Evolutionary conservation across 768 basidiomycete genomes (phyloP).

Genomic region (Phlebiopsis gigantea): DNA sequence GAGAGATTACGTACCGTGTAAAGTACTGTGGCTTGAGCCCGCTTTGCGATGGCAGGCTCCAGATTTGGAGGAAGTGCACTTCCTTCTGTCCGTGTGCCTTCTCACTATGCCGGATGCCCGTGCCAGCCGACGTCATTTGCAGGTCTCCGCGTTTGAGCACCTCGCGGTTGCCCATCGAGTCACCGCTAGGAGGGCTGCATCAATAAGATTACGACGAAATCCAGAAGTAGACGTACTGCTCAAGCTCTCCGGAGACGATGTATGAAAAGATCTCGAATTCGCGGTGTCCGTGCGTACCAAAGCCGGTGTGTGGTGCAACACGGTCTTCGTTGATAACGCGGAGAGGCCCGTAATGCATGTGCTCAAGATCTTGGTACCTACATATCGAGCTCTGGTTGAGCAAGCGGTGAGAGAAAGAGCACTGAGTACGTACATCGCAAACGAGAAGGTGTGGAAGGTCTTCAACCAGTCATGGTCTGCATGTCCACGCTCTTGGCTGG

Average conservation of each 20-base stretch:
- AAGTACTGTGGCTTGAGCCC: slow-evolving; percentile 74
- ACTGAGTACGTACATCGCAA: slow-evolving; percentile 55
- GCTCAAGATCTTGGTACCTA: slow-evolving; percentile 57
- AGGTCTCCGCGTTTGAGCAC: slow-evolving; percentile 84
- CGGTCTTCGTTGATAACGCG: slow-evolving; percentile 93
- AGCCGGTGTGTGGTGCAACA: slow-evolving; percentile 71
- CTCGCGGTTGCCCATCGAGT: slow-evolving; percentile 90
- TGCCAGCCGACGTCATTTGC: slow-evolving; percentile 90
- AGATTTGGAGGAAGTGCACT: slow-evolving; percentile 67
- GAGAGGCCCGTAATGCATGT: slow-evolving; percentile 64
- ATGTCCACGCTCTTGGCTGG: slow-evolving; percentile 38
- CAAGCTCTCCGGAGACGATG: slow-evolving; percentile 69
- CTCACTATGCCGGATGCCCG: slow-evolving; percentile 84
- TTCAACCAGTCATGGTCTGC: slow-evolving; percentile 54
- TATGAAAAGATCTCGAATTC: slow-evolving; percentile 94
- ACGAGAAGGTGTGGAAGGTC: slow-evolving; percentile 69
- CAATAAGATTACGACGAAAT: not conserved
- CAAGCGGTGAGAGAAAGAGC: not conserved
- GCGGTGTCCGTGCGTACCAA: slow-evolving; percentile 78
- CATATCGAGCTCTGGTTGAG: not conserved
- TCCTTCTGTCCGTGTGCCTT: slow-evolving; percentile 44
- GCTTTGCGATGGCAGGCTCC: slow-evolving; percentile 46
- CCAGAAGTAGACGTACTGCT: slow-evolving; percentile 53
- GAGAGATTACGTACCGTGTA: slow-evolving; percentile 48
- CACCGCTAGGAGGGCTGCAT: slow-evolving; percentile 47